Conservation (phyloP, 2,329 filamentous ascomycete species). For the Talaromyces sp. region DNA sequence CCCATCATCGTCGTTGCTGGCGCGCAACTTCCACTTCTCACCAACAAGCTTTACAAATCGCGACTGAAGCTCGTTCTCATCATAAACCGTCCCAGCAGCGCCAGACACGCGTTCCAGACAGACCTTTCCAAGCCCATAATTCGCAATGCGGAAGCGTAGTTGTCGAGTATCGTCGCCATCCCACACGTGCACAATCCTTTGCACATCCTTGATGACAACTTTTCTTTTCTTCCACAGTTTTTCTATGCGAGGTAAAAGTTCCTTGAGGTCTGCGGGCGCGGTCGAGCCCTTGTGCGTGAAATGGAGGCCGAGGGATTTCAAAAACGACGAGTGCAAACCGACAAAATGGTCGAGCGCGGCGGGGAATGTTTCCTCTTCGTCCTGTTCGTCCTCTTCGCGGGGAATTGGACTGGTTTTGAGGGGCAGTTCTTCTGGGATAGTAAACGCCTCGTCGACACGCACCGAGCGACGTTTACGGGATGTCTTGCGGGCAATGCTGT, state of each 20-base stretch:
- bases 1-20: constrained; percentile 29
- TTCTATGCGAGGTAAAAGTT: constrained; percentile 58
- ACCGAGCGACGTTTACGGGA: neutral
- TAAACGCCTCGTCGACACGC: neutral
- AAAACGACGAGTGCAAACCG: constrained; percentile 60
- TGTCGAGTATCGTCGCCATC: constrained; percentile 23
- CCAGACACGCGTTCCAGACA: constrained; percentile 28
- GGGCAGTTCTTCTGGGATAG: neutral
- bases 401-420: constrained; percentile 1
- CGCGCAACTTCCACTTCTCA: constrained; percentile 39
- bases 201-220: constrained; percentile 61
- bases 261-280: constrained; percentile 58
- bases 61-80: constrained; percentile 45
- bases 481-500: constrained; percentile 1
- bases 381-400: neutral
- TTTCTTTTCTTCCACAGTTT: constrained; percentile 67
- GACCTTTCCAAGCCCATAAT: constrained; percentile 35
- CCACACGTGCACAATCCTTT: constrained; percentile 61
- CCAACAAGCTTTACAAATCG: constrained; percentile 47
- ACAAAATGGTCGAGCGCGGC: constrained; percentile 48
- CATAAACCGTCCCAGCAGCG: constrained; percentile 22
- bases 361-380: constrained; percentile 5
- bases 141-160: constrained; percentile 32
- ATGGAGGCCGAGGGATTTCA: constrained; percentile 64
- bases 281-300: constrained; percentile 62